Percentiles rank a stretch among this genome's conserved stretches.
Evolutionary conservation across 495 filamentous ascomycete species (phyloP).

Genomic region (Lasiosphaeria hispida): DNA sequence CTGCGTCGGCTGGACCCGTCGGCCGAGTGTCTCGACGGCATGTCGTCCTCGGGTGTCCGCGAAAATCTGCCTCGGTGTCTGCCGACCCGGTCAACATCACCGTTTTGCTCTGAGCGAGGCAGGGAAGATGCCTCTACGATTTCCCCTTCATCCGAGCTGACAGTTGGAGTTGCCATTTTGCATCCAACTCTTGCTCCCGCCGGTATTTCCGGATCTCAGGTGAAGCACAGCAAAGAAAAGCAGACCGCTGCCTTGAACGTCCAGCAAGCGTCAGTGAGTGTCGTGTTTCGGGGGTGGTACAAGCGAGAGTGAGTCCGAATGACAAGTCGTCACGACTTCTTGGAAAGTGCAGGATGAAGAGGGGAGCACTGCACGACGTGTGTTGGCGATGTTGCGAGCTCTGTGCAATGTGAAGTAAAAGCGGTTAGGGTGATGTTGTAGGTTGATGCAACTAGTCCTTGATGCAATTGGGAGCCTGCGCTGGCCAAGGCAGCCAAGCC

Average conservation of each 20-base stretch:
- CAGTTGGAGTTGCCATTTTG: conserved; percentile 47
- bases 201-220: background rate
- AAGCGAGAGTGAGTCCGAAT: too few relatives aligned
- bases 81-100: conserved; percentile 64
- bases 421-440: too few relatives aligned
- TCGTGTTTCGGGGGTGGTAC: background rate
- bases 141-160: conserved; percentile 78
- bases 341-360: too few relatives aligned
- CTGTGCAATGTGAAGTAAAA: too few relatives aligned
- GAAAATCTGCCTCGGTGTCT: conserved; percentile 70
- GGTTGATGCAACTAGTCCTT: too few relatives aligned
- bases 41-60: conserved; percentile 70
- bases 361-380: too few relatives aligned
- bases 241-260: too few relatives aligned
- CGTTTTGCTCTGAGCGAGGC: conserved; percentile 51
- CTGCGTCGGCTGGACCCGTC: conserved; percentile 43
- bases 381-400: too few relatives aligned
- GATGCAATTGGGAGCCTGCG: too few relatives aligned
- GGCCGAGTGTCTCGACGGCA: conserved; percentile 70
- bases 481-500: background rate
- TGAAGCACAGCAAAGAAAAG: background rate
- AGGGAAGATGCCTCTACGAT: conserved; percentile 70
- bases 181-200: conserved; percentile 17
- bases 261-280: too few relatives aligned
- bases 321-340: too few relatives aligned